Evolutionary conservation across 2,329 filamentous ascomycete genomes (phyloP).

Genomic region (Karstenula rhodostoma): DNA sequence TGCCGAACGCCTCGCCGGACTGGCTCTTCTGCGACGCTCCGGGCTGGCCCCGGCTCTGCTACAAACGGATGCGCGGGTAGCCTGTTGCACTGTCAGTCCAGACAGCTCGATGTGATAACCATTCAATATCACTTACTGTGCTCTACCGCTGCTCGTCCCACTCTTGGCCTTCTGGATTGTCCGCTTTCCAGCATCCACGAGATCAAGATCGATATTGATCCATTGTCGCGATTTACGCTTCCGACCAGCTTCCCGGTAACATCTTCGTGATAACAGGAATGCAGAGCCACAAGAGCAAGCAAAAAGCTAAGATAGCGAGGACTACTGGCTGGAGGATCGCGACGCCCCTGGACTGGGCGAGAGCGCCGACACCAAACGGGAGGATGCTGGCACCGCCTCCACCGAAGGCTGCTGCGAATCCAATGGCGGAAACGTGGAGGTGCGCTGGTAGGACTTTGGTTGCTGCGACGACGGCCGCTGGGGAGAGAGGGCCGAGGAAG

Average conservation of each 20-base stretch:
- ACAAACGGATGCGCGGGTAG: background rate
- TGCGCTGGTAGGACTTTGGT: conserved; percentile 75
- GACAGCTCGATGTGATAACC: background rate
- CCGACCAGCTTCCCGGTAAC: conserved; percentile 11
- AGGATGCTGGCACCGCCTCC: conserved; percentile 72
- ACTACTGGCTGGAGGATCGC: conserved; percentile 65
- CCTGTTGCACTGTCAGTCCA: background rate
- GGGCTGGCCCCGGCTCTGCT: background rate
- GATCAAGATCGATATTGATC: conserved; percentile 32
- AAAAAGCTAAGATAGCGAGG: conserved; percentile 58
- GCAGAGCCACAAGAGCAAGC: conserved; percentile 60
- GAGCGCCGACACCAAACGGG: conserved; percentile 70
- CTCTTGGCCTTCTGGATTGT: conserved; percentile 23
- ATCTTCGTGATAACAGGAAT: conserved; percentile 27
- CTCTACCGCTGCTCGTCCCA: conserved; percentile 6
- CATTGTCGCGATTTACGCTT: conserved; percentile 17
- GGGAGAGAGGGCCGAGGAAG: conserved; percentile 80
- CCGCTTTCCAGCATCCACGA: conserved; percentile 27
- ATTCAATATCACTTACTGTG: background rate
- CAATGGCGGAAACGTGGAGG: conserved; percentile 79
- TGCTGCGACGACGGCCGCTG: conserved; percentile 72
- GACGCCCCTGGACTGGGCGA: conserved; percentile 67
- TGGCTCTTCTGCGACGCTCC: background rate
- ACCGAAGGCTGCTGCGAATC: conserved; percentile 78
- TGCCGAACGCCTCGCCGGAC: conserved; percentile 9